Evolutionary conservation across 2,329 filamentous ascomycete species (phyloP), one percentile per base, ranked within the genome.

Genomic region (Cercospora beticola): DNA sequence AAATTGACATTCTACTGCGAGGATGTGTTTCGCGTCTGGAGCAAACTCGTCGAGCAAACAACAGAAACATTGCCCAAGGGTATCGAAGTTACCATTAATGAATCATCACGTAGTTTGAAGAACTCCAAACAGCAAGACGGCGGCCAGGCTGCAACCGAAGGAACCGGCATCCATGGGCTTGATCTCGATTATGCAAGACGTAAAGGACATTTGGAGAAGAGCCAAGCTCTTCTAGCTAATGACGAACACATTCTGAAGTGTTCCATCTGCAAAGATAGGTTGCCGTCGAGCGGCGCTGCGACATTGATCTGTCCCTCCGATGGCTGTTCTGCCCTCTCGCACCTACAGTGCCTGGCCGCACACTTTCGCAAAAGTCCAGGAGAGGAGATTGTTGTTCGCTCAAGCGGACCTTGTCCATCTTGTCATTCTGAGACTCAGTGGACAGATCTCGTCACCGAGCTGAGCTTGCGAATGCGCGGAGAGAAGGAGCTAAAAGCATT

Each of bases 361-460:
- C 76, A 74, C 3, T 88, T 89, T 65, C 77, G 88, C 0, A 79
- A 81, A 36, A 74, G 31, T 5, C 21, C 30, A 1, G 72, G 75
- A 23, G 74, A 78, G 16, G 71, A 69, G 0, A 18, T 74, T 12
- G 49, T 75, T 3, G 60, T 76, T 6, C 94, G 94, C 0, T 83
- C 86, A 1, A 77, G 83, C 36, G 93, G 93, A 2, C 79, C 75
- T 2, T 98, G 94, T 80, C 92, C 92, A 0, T 81, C 81, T 21
- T 98, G 94, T 76, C 80, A 84, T 0, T 82, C 83, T 0, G 79
- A 83, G 4, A 81, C 93, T 1, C 78, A 83, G 62, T 98, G 94
- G 94, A 83, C 85, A 0, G 87, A 91, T 59, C 87, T 97, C 81
- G 90, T 96, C 82, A 94, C 89, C 76, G 94, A 97, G 77, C 80